These are phyloP conservation scores for Coprinellus micaceus DNA, from an alignment of 768 basidiomycete species.

Conservation along the genomic window DNA sequence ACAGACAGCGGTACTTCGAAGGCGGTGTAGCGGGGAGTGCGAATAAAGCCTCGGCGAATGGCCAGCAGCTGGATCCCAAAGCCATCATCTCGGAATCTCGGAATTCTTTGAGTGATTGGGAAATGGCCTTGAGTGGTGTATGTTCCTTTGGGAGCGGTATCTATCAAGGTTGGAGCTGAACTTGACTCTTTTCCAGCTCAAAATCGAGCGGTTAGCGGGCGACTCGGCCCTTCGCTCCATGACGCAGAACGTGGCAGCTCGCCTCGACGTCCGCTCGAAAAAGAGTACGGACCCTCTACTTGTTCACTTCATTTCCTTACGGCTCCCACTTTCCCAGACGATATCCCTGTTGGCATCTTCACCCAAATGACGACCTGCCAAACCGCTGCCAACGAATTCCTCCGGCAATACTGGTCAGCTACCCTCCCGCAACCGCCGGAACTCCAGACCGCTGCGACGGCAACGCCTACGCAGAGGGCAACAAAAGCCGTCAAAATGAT, in stretches of 20 bases:
- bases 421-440: slow-evolving; percentile 74
- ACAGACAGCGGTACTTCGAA: slow-evolving; percentile 79
- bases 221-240: slow-evolving; percentile 68
- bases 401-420: slow-evolving; percentile 93
- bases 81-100: slow-evolving; percentile 46
- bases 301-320: not conserved
- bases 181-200: slow-evolving; percentile 42
- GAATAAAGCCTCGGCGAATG: slow-evolving; percentile 27
- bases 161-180: not conserved
- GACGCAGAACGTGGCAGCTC: slow-evolving; percentile 76
- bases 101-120: slow-evolving; percentile 53
- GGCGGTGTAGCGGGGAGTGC: slow-evolving; percentile 43
- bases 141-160: slow-evolving; percentile 11
- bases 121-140: slow-evolving; percentile 54
- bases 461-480: slow-evolving; percentile 66
- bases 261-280: slow-evolving; percentile 60
- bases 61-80: slow-evolving; percentile 44
- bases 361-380: slow-evolving; percentile 86
- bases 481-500: slow-evolving; percentile 87
- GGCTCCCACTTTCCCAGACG: slow-evolving; percentile 41
- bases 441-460: slow-evolving; percentile 40
- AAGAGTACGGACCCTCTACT: slow-evolving; percentile 46
- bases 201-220: slow-evolving; percentile 62
- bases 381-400: slow-evolving; percentile 91
- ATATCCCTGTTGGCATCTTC: slow-evolving; percentile 75